Conservation (phyloP, 805 yeast species). For the Lachancea cidri region DNA sequence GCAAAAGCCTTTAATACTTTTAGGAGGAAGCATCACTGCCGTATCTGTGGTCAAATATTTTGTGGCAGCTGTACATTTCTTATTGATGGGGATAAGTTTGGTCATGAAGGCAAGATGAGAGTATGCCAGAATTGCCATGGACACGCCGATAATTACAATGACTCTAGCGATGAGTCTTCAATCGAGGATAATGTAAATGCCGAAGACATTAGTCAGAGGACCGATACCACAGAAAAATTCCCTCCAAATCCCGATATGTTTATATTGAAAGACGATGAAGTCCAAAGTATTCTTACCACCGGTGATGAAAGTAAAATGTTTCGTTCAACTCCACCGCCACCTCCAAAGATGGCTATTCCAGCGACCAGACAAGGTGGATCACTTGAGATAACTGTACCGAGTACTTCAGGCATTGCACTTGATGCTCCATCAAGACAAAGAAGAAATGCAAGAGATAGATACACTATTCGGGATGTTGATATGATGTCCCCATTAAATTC, state of each 20-base stretch:
- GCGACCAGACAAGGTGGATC: constrained; percentile 77
- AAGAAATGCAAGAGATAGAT: constrained; percentile 20
- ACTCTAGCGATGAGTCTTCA: constrained; percentile 63
- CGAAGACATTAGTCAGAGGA: constrained; percentile 29
- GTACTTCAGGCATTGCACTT: not conserved
- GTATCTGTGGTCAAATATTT: constrained; percentile 94
- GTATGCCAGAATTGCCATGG: constrained; percentile 70
- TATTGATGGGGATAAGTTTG: constrained; percentile 59
- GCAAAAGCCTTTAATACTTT: constrained; percentile 76
- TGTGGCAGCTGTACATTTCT: constrained; percentile 78
- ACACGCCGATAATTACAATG: constrained; percentile 61
- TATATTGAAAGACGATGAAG: constrained; percentile 30
- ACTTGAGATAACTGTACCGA: constrained; percentile 55
- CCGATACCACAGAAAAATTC: constrained; percentile 1
- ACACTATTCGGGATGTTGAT: constrained; percentile 26
- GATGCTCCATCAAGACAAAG: constrained; percentile 6
- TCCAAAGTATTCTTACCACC: constrained; percentile 31
- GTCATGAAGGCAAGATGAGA: constrained; percentile 62
- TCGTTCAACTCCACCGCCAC: constrained; percentile 46
- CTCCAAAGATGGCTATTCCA: constrained; percentile 75
- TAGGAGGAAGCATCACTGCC: constrained; percentile 88
- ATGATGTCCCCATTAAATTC: constrained; percentile 15
- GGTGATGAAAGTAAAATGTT: constrained; percentile 34
- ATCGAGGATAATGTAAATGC: constrained; percentile 22
- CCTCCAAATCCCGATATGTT: constrained; percentile 16